Percentiles rank a stretch among this genome's conserved stretches.
Evolutionary conservation across 345 rosid species (phyloP).

Genomic region (thale cress (Arabidopsis thaliana)): TAIR10.1 NC_003070.9:23525001-23525500

Average conservation of each 20-base stretch:
- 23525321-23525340: slow-evolving; percentile 94
- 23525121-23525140: slow-evolving; percentile 71
- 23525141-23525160: neutral
- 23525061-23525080: slow-evolving; percentile 83
- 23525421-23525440: neutral
- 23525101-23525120: slow-evolving; percentile 91
- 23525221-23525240: slow-evolving; percentile 64
- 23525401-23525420: slow-evolving; percentile 6
- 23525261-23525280: slow-evolving; percentile 81
- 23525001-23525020: slow-evolving; percentile 94
- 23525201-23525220: slow-evolving; percentile 26
- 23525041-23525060: slow-evolving; percentile 95
- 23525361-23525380: slow-evolving; percentile 84
- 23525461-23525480: slow-evolving; percentile 85
- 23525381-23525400: slow-evolving; percentile 23
- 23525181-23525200: slow-evolving; percentile 12
- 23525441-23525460: slow-evolving; percentile 53
- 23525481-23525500: slow-evolving; percentile 95
- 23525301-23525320: slow-evolving; percentile 87
- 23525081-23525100: slow-evolving; percentile 96
- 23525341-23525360: slow-evolving; percentile 92
- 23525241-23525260: slow-evolving; percentile 90
- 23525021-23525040: slow-evolving; percentile 89
- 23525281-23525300: slow-evolving; percentile 89
- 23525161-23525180: slow-evolving; percentile 8